Base-by-base conservation (phyloP, 2,329 filamentous ascomycete genomes). In the Elsinoe ampelina region DNA sequence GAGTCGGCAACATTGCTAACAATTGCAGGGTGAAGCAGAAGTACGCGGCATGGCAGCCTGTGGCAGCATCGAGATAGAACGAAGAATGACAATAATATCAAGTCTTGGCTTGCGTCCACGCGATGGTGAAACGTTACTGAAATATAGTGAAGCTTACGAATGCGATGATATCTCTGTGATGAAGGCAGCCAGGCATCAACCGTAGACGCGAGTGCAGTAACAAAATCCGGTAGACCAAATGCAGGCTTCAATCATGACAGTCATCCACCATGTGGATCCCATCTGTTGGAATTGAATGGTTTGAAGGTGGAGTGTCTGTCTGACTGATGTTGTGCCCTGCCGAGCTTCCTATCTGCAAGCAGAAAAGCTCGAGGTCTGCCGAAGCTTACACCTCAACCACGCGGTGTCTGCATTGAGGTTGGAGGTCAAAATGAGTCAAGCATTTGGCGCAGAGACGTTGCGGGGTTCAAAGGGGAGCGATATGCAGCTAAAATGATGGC, bases 41-140 rank as follows among this genome's bases (percentile, higher is more conserved):
- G 72, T 76, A 74, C 65, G 61, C 66, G 32, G 65, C 75, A 13
- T 78, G 75, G 75, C 67, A 67, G 59, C 75, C 75, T n/a, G 71
- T 73, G 20, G 74, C 70, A 51, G 75, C 74, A 62, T 63, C 73
- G 42, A 68, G 75, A 61, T 63, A 59, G 55, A 58, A 42, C 22
- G 32, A 20, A 15, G 34, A 26, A 35, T 26, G 15, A 8, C 20
- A 19, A 45, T 22, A 2, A 45, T n/a, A 45, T 45, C 20, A 45
- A 45, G 26, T 30, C 26, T 30, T 30, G 26, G 26, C 26, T 8
- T 30, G 26, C 26, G 26, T 30, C 4, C 4, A 5, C 7, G 2
- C 26, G 26, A 7, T 8, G 26, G 26, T 30, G 26, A 30, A 30
- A 30, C 8, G 26, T 30, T 3, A 30, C 26, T 5, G 7, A 8